A percentile compares a stretch with the other conserved stretches of the same genome.
Evolutionary conservation across 192 early-diverging fungal species (phyloP).

Genomic region (Spinellus fusiger): DNA sequence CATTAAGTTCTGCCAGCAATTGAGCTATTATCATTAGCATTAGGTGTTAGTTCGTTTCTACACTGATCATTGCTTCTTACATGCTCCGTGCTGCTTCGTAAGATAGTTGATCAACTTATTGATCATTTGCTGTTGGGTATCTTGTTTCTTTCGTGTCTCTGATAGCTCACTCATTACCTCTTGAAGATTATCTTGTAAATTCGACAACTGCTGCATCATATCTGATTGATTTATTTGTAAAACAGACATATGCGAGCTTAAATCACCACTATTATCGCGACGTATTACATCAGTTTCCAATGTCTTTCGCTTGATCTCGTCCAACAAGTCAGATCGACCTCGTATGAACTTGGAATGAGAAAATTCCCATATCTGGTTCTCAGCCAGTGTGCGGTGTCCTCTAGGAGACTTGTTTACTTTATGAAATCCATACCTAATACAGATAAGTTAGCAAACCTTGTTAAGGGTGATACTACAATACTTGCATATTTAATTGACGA

Average conservation of each 20-base stretch:
- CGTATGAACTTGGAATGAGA: conserved; percentile 77
- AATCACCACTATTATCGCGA: conserved; percentile 70
- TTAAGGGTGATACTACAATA: not conserved
- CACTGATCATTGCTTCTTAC: conserved; percentile 4
- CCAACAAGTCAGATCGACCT: conserved; percentile 67
- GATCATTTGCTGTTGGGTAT: conserved; percentile 59
- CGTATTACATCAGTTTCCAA: conserved; percentile 76
- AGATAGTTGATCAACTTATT: conserved; percentile 62
- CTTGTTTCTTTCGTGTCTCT: conserved; percentile 62
- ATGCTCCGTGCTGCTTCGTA: conserved; percentile 26
- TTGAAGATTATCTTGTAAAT: conserved; percentile 65
- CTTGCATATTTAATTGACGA: conserved; percentile 79
- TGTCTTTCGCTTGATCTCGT: conserved; percentile 89
- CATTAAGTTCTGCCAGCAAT: conserved; percentile 20
- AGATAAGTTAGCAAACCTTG: not conserved
- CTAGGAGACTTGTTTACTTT: conserved; percentile 89
- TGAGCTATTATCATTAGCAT: conserved; percentile 3
- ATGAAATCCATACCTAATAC: conserved; percentile 74
- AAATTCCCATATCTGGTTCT: conserved; percentile 91
- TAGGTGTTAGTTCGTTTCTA: not conserved
- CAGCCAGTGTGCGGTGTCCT: conserved; percentile 75
- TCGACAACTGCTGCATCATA: conserved; percentile 61
- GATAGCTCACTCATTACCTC: conserved; percentile 67
- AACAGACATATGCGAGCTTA: conserved; percentile 70
- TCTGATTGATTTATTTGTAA: conserved; percentile 72